Evolutionary conservation across 257 asterid genomes (phyloP).

Genomic region (Echites panduratus): DNA sequence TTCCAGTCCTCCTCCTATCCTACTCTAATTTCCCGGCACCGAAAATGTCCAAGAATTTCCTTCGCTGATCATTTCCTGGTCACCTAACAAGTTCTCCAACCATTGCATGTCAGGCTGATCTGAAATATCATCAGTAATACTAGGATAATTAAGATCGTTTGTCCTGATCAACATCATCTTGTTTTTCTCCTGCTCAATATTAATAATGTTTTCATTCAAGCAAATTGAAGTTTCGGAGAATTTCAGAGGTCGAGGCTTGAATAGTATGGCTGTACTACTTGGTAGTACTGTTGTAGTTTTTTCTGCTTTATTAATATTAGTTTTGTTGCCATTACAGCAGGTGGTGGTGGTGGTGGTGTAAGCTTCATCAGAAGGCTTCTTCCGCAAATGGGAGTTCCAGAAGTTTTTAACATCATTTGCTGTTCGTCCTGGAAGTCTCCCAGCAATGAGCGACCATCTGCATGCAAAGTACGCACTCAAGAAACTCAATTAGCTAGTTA

Average conservation of each 20-base stretch:
- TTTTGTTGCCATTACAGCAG: not conserved
- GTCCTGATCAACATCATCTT: not conserved
- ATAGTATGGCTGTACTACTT: too few species aligned
- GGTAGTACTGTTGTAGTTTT: too few species aligned
- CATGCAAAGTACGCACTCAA: too few species aligned
- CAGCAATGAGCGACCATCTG: slow-evolving; percentile 24
- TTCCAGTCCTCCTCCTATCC: not conserved
- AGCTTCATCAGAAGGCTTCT: not conserved
- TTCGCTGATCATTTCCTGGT: not conserved
- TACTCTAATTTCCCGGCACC: too few species aligned
- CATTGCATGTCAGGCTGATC: slow-evolving; percentile 8
- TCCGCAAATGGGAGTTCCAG: slow-evolving; percentile 19
- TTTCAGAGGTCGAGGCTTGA: slow-evolving; percentile 13
- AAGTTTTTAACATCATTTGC: slow-evolving; percentile 23
- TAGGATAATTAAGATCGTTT: not conserved
- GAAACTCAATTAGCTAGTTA: too few species aligned
- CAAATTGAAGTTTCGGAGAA: too few species aligned
- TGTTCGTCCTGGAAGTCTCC: slow-evolving; percentile 22
- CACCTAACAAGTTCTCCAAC: slow-evolving; percentile 14
- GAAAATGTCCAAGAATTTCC: not conserved
- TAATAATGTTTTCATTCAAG: not conserved
- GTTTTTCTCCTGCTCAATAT: not conserved
- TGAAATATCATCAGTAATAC: not conserved
- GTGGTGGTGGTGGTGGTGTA: not conserved
- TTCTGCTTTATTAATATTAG: not conserved